These are phyloP conservation scores for Pseudogymnoascus sp. DNA, from an alignment of 2,329 filamentous ascomycete species.

Conservation along the genomic window DNA sequence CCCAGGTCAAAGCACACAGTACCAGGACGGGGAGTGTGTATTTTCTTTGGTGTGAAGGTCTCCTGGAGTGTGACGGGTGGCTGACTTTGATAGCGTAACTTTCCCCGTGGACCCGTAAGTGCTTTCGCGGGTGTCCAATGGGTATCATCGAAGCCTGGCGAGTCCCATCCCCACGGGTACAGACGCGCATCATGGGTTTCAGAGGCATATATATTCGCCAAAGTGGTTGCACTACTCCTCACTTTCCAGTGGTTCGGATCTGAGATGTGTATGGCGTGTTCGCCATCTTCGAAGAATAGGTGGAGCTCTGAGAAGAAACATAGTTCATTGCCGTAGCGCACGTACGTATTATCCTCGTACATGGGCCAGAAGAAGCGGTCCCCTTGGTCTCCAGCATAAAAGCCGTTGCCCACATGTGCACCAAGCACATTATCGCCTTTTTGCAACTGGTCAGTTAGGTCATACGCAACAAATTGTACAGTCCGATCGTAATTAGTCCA, in stretches of 20 bases:
- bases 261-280: constrained; percentile 29
- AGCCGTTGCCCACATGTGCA: constrained; percentile 35
- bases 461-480: constrained; percentile 36
- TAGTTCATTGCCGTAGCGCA: constrained; percentile 31
- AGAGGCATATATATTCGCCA: constrained; percentile 34
- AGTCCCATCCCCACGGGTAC: constrained; percentile 31
- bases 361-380: constrained; percentile 36
- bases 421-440: constrained; percentile 29
- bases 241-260: constrained; percentile 30
- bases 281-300: constrained; percentile 30
- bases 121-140: constrained; percentile 30
- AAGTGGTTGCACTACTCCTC: constrained; percentile 31
- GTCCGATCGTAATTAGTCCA: constrained; percentile 34
- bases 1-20: constrained; percentile 27
- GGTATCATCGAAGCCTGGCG: constrained; percentile 23
- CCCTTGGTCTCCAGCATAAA: constrained; percentile 36
- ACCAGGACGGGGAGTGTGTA: constrained; percentile 19
- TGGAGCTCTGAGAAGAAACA: constrained; percentile 35
- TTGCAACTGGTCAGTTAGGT: constrained; percentile 29
- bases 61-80: constrained; percentile 32
- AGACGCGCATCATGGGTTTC: constrained; percentile 30
- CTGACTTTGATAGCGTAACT: constrained; percentile 25
- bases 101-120: constrained; percentile 32
- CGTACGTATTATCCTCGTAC: constrained; percentile 35
- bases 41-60: constrained; percentile 26